Evolutionary conservation across 2,329 filamentous ascomycete species (phyloP).

Genomic region (Nothomitra cinnamomea): DNA sequence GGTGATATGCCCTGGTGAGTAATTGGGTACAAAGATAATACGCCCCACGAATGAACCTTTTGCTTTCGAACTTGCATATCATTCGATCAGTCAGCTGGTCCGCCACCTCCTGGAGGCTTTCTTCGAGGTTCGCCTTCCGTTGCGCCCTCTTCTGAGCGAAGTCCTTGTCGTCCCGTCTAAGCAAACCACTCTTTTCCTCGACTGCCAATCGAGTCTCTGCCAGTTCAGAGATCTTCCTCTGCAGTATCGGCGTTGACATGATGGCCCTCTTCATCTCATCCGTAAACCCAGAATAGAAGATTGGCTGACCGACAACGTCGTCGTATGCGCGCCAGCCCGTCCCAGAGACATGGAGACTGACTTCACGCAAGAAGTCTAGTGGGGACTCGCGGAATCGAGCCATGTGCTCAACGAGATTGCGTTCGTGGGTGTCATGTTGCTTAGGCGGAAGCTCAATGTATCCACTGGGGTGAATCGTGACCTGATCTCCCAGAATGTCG

Average conservation of each 20-base stretch:
- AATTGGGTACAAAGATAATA: conserved; percentile 84
- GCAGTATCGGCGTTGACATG: conserved; percentile 57
- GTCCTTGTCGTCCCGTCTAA: conserved; percentile 38
- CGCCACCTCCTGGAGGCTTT: conserved; percentile 60
- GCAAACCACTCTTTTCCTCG: conserved; percentile 58
- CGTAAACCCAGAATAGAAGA: conserved; percentile 84
- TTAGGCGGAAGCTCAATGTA: conserved; percentile 35
- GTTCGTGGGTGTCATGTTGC: conserved; percentile 30
- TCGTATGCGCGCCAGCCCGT: conserved; percentile 94
- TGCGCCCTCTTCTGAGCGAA: conserved; percentile 35
- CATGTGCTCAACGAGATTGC: conserved; percentile 49
- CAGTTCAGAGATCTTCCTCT: conserved; percentile 56
- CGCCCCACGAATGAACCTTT: conserved; percentile 74
- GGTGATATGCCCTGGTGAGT: conserved; percentile 82
- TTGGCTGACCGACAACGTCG: conserved; percentile 71
- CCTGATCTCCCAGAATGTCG: conserved; percentile 5
- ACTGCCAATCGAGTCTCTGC: conserved; percentile 56
- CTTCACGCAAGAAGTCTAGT: conserved; percentile 74
- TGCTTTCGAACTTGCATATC: conserved; percentile 99
- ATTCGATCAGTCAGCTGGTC: conserved; percentile 81
- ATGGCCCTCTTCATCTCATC: conserved; percentile 76
- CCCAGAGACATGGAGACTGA: conserved; percentile 82
- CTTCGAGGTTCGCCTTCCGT: conserved; percentile 48
- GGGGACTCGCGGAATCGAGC: conserved; percentile 64
- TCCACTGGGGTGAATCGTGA: conserved; percentile 50